Percentiles rank a stretch among this genome's conserved stretches.
phyloP scores from a whole-genome alignment of 495 filamentous ascomycete genomes.

The Elaphomyces granulatus region DNA sequence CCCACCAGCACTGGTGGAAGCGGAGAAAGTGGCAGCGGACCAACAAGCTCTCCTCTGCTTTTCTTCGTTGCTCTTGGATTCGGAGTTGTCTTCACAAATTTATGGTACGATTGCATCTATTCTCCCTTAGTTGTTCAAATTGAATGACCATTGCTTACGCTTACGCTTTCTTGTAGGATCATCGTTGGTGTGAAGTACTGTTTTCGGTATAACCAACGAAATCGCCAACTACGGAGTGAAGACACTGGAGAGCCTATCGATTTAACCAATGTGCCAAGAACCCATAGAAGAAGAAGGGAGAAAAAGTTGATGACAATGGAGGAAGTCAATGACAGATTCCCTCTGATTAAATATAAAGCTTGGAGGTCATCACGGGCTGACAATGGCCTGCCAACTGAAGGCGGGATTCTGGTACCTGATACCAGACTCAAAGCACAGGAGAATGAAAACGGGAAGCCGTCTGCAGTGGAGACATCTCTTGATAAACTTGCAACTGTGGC shows the following conservation, averaged over 20 bases:
- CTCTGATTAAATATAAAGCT: conserved; percentile 85
- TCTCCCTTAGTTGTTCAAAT: neutral
- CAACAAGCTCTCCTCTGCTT: conserved; percentile 81
- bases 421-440: conserved; percentile 19
- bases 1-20: conserved; percentile 1
- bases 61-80: conserved; percentile 98
- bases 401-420: conserved; percentile 64
- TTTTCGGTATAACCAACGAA: conserved; percentile 93
- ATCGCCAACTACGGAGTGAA: conserved; percentile 59
- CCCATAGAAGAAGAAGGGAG: conserved; percentile 72
- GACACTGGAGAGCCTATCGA: conserved; percentile 81
- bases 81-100: conserved; percentile 95
- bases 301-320: conserved; percentile 99
- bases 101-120: conserved; percentile 55
- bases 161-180: conserved; percentile 50
- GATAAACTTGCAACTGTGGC: conserved; percentile 3
- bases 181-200: conserved; percentile 99
- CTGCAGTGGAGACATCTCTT: neutral
- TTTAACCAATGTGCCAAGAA: conserved; percentile 60
- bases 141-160: conserved; percentile 1
- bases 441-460: conserved; percentile 1
- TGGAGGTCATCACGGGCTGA: conserved; percentile 77
- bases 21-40: conserved; percentile 21
- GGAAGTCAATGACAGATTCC: conserved; percentile 95
- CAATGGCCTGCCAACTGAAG: conserved; percentile 69